These are phyloP conservation scores for Lophium mytilinum DNA, from an alignment of 495 filamentous ascomycete genomes.

Conservation along the genomic window DNA sequence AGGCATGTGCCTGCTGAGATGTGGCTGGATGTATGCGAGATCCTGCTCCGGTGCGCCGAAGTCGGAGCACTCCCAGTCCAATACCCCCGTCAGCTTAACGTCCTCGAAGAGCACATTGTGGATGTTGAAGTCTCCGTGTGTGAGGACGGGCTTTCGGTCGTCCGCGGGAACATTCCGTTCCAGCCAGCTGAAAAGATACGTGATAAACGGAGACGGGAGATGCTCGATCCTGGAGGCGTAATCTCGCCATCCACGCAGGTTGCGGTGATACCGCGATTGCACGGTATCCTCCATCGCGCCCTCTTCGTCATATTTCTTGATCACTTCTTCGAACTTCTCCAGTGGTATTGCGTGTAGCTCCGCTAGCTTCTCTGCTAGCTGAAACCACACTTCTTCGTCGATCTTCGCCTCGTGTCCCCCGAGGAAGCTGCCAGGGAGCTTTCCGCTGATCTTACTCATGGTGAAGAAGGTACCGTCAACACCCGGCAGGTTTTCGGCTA, in stretches of 20 bases:
- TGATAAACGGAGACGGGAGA: background rate
- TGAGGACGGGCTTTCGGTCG: background rate
- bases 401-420: background rate
- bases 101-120: background rate
- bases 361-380: background rate
- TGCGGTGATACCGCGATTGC: background rate
- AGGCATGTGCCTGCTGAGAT: background rate
- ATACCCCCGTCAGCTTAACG: background rate
- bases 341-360: background rate
- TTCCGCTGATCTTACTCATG: background rate
- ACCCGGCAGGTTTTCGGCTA: background rate
- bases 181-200: background rate
- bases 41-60: background rate
- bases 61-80: slow-evolving; percentile 1
- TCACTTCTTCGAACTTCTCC: background rate
- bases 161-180: background rate
- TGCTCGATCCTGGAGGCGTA: background rate
- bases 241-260: background rate
- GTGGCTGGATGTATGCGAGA: background rate
- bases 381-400: background rate
- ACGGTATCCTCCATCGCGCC: background rate
- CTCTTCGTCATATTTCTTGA: background rate
- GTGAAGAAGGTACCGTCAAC: background rate
- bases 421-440: background rate
- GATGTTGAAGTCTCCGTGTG: slow-evolving; percentile 1